Conservation (phyloP, 441 rosid genomes). For the Arabidopsis hybrid region DNA sequence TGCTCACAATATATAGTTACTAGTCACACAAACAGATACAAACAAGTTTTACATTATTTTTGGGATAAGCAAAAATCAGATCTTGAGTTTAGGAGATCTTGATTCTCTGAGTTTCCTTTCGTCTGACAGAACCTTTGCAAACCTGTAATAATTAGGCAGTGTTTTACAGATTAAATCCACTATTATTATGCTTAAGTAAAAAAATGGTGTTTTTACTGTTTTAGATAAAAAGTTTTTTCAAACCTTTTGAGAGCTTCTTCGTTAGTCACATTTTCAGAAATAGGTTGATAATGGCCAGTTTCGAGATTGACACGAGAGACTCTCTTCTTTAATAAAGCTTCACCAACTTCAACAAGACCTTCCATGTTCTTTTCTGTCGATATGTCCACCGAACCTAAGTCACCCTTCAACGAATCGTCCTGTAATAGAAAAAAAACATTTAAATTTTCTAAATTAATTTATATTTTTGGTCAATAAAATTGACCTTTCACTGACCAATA, state of each 20-base stretch:
- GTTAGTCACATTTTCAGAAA: conserved; percentile 42
- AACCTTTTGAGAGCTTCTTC: conserved; percentile 52
- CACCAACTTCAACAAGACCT: conserved; percentile 52
- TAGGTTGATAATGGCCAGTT: conserved; percentile 47
- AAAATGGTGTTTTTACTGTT: background rate
- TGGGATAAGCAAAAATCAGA: background rate
- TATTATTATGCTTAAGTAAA: background rate
- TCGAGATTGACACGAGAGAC: conserved; percentile 56
- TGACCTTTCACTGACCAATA: conserved; percentile 18
- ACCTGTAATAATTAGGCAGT: conserved; percentile 28
- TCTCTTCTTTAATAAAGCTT: conserved; percentile 54
- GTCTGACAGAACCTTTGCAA: conserved; percentile 44
- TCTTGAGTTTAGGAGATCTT: conserved; percentile 36
- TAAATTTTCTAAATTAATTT: background rate
- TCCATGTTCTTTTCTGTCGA: conserved; percentile 57
- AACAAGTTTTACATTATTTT: conserved; percentile 10
- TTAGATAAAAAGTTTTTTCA: background rate
- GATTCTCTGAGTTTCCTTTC: conserved; percentile 45
- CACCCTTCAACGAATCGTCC: conserved; percentile 59
- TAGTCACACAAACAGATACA: conserved; percentile 25
- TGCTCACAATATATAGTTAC: conserved; percentile 26
- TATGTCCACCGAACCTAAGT: conserved; percentile 53
- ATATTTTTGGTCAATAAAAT: conserved; percentile 3
- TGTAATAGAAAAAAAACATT: conserved; percentile 10
- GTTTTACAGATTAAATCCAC: background rate